Evolutionary conservation across 2,329 filamentous ascomycete species (phyloP), one percentile per base, ranked within the genome.

Genomic region (Tolypocladium album): DNA sequence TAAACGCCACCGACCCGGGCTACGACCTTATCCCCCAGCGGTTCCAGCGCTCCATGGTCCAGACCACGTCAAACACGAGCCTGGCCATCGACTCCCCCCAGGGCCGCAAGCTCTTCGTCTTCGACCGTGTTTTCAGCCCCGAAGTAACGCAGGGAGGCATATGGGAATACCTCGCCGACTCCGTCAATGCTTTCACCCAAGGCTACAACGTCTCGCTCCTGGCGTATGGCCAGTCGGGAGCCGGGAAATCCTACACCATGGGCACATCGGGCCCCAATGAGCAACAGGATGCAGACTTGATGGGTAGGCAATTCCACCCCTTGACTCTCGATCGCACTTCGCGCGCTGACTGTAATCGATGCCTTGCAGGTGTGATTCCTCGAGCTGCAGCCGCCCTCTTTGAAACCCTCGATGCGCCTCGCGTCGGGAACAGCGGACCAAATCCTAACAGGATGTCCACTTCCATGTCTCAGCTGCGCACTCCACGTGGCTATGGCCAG

Each of bases 221-320:
- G 67, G 94, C 94, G 56, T 99, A 99, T 70, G 94, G 94, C 65
- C 94, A 99, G 78, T 99, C 94, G 36, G 94, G 94, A 60, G 92
- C 94, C 13, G 94, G 94, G 67, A 99, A 99, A 77, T 97, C 93
- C 3, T 97, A 96, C 72, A 99, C 94, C 0, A 99, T 99, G 94
- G 94, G 94, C 60, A 99, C 94, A 0, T 92, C 93, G 0, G 92
- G 92, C 5, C 90, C 92, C 2, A 74, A 74, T 27, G 92, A 97
- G 68, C 88, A 95, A 69, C 80, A 78, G 34, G 82, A 93, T 67
- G 65, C 80, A 38, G 82, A 88, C 9, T 74, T 85, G 38, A 94
- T 93, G 89, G 92, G 91, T 94, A 82, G 15, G 42, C 4, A 22
- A 38, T n/a, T 22, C 31, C 31, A 22, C 31, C 17, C 47, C 0